These are phyloP conservation scores for Ceratobasidium sp. DNA, from an alignment of 1,284 basidiomycete genomes.

Conservation along the genomic window DNA sequence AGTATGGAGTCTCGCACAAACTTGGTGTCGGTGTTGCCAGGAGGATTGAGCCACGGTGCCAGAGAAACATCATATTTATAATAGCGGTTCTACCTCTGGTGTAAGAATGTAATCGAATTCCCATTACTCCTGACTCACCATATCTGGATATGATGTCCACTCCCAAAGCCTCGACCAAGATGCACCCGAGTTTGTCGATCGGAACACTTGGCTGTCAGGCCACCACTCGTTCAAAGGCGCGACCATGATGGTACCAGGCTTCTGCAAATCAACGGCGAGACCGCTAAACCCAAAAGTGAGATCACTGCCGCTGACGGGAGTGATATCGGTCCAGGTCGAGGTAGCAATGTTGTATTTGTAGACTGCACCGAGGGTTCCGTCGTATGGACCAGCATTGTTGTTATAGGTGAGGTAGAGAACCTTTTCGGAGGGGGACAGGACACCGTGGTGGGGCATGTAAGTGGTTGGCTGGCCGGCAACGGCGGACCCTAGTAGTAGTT, in stretches of 20 bases:
- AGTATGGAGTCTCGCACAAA: slow-evolving; percentile 50
- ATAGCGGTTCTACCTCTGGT: slow-evolving; percentile 52
- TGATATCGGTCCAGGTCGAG: slow-evolving; percentile 63
- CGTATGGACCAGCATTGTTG: slow-evolving; percentile 61
- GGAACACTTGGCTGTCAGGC: slow-evolving; percentile 72
- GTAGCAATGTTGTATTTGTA: slow-evolving; percentile 56
- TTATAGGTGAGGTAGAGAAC: slow-evolving; percentile 65
- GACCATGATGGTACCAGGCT: slow-evolving; percentile 70
- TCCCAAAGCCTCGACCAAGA: slow-evolving; percentile 66
- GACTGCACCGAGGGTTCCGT: slow-evolving; percentile 54
- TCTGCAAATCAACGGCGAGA: slow-evolving; percentile 64
- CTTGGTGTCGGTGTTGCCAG: slow-evolving; percentile 33
- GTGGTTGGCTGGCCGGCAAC: slow-evolving; percentile 62
- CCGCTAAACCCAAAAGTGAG: slow-evolving; percentile 64
- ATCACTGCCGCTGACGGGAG: slow-evolving; percentile 57
- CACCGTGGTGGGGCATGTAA: slow-evolving; percentile 69
- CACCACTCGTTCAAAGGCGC: slow-evolving; percentile 68
- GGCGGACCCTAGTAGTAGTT: slow-evolving; percentile 56
- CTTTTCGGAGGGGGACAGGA: slow-evolving; percentile 63
- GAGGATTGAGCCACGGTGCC: slow-evolving; percentile 34
- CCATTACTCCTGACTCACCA: neutral
- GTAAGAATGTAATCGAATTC: neutral
- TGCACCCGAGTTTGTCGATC: slow-evolving; percentile 61
- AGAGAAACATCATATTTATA: slow-evolving; percentile 62
- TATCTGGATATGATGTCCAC: slow-evolving; percentile 50